Percentiles rank a stretch among this genome's conserved stretches.
phyloP scores from a whole-genome alignment of 257 asterid genomes.

The Nicotiana knightiana region DNA sequence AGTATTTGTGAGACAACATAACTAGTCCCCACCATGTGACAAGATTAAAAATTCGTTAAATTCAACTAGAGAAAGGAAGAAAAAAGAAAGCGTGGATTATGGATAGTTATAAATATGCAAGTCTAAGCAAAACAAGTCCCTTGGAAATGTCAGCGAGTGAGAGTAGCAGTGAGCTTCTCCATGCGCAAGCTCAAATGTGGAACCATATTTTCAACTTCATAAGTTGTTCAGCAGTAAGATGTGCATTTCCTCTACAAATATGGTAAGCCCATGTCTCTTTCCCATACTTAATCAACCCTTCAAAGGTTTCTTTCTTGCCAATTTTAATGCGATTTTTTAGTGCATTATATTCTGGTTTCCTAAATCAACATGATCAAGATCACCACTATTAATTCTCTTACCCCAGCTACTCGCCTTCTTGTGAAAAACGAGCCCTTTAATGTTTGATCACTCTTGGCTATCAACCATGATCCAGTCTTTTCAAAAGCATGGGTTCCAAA shows the following conservation, averaged over 20 bases:
- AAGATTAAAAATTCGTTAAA: too few species aligned
- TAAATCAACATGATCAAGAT: neutral
- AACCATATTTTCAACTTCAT: slow-evolving; percentile 13
- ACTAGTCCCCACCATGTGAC: too few species aligned
- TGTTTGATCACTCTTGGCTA: neutral
- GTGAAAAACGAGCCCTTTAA: neutral
- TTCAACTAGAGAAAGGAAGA: too few species aligned
- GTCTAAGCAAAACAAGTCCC: neutral
- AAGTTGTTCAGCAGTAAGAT: slow-evolving; percentile 12
- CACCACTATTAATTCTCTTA: slow-evolving; percentile 15
- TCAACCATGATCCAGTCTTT: neutral
- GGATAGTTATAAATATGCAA: too few species aligned
- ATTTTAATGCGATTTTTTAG: slow-evolving; percentile 8
- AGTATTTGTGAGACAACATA: too few species aligned
- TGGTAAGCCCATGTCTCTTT: slow-evolving; percentile 15
- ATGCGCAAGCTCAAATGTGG: slow-evolving; percentile 18
- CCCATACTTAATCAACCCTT: neutral
- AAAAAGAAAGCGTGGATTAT: too few species aligned
- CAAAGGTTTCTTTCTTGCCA: neutral
- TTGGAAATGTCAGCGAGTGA: neutral
- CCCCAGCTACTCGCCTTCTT: neutral
- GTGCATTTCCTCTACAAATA: slow-evolving; percentile 16
- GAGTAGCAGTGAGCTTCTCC: neutral
- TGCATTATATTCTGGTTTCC: neutral
- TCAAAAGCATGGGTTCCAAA: slow-evolving; percentile 12